Evolutionary conservation across 176 grass and related monocot species (phyloP).

Genomic region (Elaeis guineensis): DNA sequence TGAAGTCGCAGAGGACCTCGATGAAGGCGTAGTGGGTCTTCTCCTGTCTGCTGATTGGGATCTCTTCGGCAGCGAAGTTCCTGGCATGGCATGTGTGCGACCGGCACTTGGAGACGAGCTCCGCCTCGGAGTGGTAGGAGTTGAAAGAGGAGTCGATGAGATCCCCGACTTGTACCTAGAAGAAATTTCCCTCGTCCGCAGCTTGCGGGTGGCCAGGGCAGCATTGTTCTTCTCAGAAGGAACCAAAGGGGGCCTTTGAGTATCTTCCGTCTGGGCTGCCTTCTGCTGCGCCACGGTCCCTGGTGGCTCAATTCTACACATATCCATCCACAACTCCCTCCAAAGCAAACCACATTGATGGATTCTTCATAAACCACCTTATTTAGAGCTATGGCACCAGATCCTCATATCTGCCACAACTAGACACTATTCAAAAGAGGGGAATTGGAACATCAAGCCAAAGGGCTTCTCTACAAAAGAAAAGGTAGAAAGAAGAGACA

Average conservation of each 20-base stretch:
- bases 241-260: slow-evolving; percentile 45
- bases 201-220: slow-evolving; percentile 13
- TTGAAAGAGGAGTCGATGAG: slow-evolving; percentile 13
- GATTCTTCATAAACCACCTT: slow-evolving; percentile 18
- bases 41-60: slow-evolving; percentile 49
- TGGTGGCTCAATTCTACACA: slow-evolving; percentile 12
- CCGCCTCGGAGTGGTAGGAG: slow-evolving; percentile 34
- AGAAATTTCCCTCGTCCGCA: slow-evolving; percentile 30
- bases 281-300: slow-evolving; percentile 19
- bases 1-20: slow-evolving; percentile 19
- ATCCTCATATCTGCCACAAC: slow-evolving; percentile 27
- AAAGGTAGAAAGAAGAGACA: slow-evolving; percentile 6
- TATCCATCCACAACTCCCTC: slow-evolving; percentile 40
- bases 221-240: slow-evolving; percentile 85
- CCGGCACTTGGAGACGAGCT: slow-evolving; percentile 58
- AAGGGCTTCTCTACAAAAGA: neutral
- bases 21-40: slow-evolving; percentile 51
- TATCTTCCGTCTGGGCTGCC: slow-evolving; percentile 32
- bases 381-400: neutral
- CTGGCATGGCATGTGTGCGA: slow-evolving; percentile 6
- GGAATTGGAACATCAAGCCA: neutral
- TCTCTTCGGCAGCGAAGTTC: slow-evolving; percentile 37
- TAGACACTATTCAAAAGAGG: slow-evolving; percentile 10
- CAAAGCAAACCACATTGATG: slow-evolving; percentile 54
- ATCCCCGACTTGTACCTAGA: slow-evolving; percentile 57